These are phyloP conservation scores for Candida piceae DNA, from an alignment of 805 yeast species.

Conservation along the genomic window DNA sequence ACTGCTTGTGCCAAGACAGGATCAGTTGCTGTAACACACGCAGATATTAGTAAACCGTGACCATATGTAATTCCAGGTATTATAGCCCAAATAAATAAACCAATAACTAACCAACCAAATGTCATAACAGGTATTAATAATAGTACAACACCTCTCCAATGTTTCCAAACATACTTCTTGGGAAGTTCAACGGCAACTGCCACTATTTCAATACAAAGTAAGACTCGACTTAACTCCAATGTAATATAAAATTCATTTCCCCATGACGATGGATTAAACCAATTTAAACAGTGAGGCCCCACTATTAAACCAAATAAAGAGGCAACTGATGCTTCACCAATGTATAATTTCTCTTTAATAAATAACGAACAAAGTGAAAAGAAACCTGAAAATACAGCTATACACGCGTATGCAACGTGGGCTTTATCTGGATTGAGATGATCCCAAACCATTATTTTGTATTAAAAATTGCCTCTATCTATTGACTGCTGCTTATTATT, in stretches of 20 bases:
- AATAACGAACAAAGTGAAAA: slow-evolving; percentile 56
- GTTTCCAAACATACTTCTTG: slow-evolving; percentile 54
- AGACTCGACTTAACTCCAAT: slow-evolving; percentile 55
- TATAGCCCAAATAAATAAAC: slow-evolving; percentile 55
- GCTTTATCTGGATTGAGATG: slow-evolving; percentile 29
- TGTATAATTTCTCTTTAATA: slow-evolving; percentile 52
- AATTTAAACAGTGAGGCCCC: slow-evolving; percentile 53
- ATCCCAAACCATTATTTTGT: slow-evolving; percentile 29
- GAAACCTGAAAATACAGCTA: slow-evolving; percentile 54
- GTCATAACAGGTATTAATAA: slow-evolving; percentile 68
- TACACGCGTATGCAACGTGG: slow-evolving; percentile 46
- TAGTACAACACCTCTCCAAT: slow-evolving; percentile 53
- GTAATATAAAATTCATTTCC: slow-evolving; percentile 52
- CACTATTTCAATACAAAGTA: slow-evolving; percentile 65
- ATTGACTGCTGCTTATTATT: too few species aligned
- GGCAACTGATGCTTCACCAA: slow-evolving; percentile 67
- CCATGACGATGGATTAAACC: slow-evolving; percentile 56
- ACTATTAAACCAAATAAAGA: slow-evolving; percentile 56
- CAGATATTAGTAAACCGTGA: slow-evolving; percentile 55
- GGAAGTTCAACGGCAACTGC: slow-evolving; percentile 74
- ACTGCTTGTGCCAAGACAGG: slow-evolving; percentile 72
- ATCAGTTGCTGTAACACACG: slow-evolving; percentile 75
- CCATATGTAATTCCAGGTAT: slow-evolving; percentile 53
- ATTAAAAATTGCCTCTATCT: too few species aligned
- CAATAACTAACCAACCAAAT: slow-evolving; percentile 61